Percentiles rank a stretch among this genome's conserved stretches.
phyloP scores from a whole-genome alignment of 202 grass and related monocot genomes.

The Elaeis oleifera region DNA sequence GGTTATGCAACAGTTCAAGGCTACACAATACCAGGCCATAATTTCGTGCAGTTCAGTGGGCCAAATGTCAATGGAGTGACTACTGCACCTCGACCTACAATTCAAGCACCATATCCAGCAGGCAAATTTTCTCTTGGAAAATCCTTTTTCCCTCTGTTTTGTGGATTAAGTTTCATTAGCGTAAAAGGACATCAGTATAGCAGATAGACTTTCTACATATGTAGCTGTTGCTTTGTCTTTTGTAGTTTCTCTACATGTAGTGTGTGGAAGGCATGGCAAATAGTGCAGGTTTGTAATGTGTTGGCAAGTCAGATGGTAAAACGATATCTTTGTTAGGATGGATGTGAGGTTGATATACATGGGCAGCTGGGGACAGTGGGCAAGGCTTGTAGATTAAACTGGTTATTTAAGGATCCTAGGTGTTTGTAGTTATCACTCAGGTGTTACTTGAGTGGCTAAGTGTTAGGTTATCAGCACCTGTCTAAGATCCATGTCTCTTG shows the following conservation, averaged over 20 bases:
- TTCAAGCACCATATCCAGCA: conserved; percentile 56
- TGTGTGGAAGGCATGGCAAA: too few species aligned
- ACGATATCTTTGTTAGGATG: conserved; percentile 1
- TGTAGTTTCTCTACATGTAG: too few species aligned
- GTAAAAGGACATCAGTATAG: too few species aligned
- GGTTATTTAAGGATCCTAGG: too few species aligned
- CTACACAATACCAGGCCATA: conserved; percentile 47
- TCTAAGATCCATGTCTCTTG: too few species aligned
- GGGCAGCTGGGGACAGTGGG: too few species aligned
- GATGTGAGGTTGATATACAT: not conserved
- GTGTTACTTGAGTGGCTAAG: too few species aligned
- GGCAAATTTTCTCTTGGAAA: conserved; percentile 21
- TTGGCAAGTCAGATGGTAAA: conserved; percentile 10
- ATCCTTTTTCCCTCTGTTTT: not conserved
- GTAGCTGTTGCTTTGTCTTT: too few species aligned
- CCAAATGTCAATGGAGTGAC: conserved; percentile 39
- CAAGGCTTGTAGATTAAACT: too few species aligned
- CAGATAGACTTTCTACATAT: too few species aligned
- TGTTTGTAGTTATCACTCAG: too few species aligned
- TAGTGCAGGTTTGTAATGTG: conserved; percentile 8
- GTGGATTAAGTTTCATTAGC: not conserved
- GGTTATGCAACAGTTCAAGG: conserved; percentile 42
- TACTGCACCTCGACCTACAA: conserved; percentile 32
- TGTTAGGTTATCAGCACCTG: too few species aligned
- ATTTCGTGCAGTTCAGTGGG: conserved; percentile 46